Base-by-base conservation (phyloP, 768 basidiomycete genomes). In the Clitopilus passeckerianus region DNA sequence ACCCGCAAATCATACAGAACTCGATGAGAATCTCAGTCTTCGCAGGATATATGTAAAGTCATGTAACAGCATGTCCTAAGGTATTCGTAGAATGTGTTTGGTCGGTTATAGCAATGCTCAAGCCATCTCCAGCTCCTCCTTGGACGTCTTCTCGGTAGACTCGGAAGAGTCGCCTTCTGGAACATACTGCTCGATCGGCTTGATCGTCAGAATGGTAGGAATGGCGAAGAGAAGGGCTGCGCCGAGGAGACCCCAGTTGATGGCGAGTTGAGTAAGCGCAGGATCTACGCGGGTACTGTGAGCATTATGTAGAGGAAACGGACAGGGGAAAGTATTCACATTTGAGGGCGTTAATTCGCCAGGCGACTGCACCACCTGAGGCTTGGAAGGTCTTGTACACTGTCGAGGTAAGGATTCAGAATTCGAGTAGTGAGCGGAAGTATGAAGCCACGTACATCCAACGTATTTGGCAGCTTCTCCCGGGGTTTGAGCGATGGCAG, bases 381-480 rank as follows among this genome's bases (percentile, higher is more conserved):
- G 70, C 68, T 60, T 71, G 70, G 59, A 71, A 66, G 1, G 70
- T 67, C 53, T 71, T 71, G 60, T 71, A 71, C 35, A 71, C 68
- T 68, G 58, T 59, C 34, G 34, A 57, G 20, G n/a, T 20, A 12
- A 53, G 33, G 27, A 44, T 37, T 52, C 22, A 16, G 9, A 24
- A 41, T 9, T 44, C 10, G 15, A 24, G 33, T 14, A 37, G 56
- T 0, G 20, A 37, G 56, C 0, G 20, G 6, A 43, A 18, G 23
- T 18, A 37, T 20, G 54, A 23, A 54, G 41, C 12, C 7, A 64
- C 68, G 16, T 20, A 68, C 68, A 54, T 46, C 70, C 67, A 34
- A 71, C 70, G 43, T 68, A 69, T 57, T 71, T 71, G 24, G 68
- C 70, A 10, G 68, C 70, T 30, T 64, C 64, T 34, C 66, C 63